phyloP scores from a whole-genome alignment of 345 rosid species.

The Salix dunnii region DNA sequence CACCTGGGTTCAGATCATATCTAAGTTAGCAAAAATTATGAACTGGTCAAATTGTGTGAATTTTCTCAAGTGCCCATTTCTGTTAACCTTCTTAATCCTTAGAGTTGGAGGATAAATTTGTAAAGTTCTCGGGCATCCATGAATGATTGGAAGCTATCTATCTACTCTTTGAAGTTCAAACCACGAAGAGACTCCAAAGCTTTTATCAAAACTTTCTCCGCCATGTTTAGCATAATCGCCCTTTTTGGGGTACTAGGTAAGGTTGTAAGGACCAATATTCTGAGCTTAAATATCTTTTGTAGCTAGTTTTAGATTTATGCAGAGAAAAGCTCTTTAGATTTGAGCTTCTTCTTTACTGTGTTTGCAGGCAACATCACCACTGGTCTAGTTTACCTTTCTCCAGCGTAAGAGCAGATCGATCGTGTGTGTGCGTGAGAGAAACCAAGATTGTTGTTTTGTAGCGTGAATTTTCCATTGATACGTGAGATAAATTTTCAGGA shows the following conservation, averaged over 20 bases:
- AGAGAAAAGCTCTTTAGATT: neutral
- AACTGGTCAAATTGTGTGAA: too few species aligned
- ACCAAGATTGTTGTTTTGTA: neutral
- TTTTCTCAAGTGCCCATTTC: too few species aligned
- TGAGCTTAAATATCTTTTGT: neutral
- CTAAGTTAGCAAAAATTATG: too few species aligned
- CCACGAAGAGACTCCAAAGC: too few species aligned
- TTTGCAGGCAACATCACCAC: slow-evolving; percentile 72
- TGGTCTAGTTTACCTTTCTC: slow-evolving; percentile 67
- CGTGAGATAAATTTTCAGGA: slow-evolving; percentile 23
- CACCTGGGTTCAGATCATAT: too few species aligned
- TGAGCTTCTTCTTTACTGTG: neutral
- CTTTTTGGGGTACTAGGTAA: slow-evolving; percentile 43
- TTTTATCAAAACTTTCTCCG: neutral
- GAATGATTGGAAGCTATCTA: too few species aligned
- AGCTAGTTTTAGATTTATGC: too few species aligned
- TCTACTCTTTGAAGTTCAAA: too few species aligned
- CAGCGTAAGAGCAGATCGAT: slow-evolving; percentile 40
- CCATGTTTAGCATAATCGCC: slow-evolving; percentile 13
- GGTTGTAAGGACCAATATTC: neutral
- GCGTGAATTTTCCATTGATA: neutral
- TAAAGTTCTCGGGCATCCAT: too few species aligned
- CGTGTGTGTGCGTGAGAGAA: neutral
- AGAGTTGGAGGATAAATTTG: too few species aligned
- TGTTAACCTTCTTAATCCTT: too few species aligned